Base-by-base conservation (phyloP, 768 basidiomycete species). In the Arthromyces matolae region DNA sequence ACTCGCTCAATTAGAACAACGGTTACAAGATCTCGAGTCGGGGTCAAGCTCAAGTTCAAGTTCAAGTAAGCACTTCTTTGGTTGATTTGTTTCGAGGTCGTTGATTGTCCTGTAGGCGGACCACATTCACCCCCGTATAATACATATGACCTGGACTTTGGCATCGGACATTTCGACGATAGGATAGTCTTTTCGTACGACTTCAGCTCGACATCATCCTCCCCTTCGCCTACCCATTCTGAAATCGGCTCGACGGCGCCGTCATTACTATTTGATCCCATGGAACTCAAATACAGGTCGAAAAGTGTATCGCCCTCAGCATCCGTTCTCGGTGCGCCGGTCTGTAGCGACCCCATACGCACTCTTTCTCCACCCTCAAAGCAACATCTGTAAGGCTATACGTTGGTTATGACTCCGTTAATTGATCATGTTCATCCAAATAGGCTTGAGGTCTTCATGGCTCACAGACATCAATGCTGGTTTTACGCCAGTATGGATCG, bases 391-490 rank as follows among this genome's bases (percentile, higher is more conserved):
- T 74, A 57, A 45, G 71, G 59, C 3, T 18, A 42, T 20, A 14
- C 18, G 12, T 14, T 31, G 18, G 22, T 38, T 0, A 31, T 19
- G 10, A 10, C 25, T 7, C 29, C 24, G 46, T 13, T 33, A 13
- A 28, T 29, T 24, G 28, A 45, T 33, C 8, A 29, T 32, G n/a
- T 37, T 12, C 18, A 10, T 29, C 7, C 14, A 35, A 37, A 31
- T 31, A 84, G 83, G 24, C 61, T 83, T 41, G 71, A 78, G 29
- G 69, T 78, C 12, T 83, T 83, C 61, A 65, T 81, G 45, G 65
- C 66, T 6, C 80, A 83, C 57, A 70, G 75, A 43, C 75, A 79
- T 53, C 80, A 83, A 57, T 82, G 79, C 53, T 76, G 73, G 57
- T 80, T 80, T 59, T 78, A 79, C 57, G 67, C 75, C 32, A 70